Evolutionary conservation across 2,329 filamentous ascomycete genomes (phyloP).

Genomic region (Botrytis squamosa): DNA sequence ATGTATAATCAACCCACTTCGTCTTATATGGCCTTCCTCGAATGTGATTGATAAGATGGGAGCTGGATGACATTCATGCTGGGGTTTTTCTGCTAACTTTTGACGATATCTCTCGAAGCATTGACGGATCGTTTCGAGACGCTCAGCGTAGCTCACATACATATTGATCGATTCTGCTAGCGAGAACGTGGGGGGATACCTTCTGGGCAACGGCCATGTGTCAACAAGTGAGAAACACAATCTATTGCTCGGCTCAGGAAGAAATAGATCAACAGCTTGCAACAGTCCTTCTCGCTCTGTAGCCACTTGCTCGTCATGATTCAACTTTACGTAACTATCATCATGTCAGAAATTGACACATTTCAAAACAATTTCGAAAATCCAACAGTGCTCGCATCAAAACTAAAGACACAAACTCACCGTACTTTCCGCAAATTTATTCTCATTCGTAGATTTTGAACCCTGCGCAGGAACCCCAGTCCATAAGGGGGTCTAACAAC

Average conservation of each 20-base stretch:
- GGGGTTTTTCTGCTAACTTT: neutral
- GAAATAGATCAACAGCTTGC: neutral
- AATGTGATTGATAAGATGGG: neutral
- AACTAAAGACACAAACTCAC: neutral
- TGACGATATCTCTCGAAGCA: neutral
- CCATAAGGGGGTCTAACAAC: too few species aligned
- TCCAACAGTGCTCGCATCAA: neutral
- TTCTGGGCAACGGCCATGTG: neutral
- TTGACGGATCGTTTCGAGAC: neutral
- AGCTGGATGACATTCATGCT: neutral
- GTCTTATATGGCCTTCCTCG: neutral
- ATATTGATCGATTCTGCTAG: too few species aligned
- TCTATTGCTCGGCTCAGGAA: too few species aligned
- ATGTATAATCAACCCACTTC: neutral
- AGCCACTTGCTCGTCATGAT: too few species aligned
- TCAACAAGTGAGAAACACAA: neutral
- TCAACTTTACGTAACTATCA: too few species aligned
- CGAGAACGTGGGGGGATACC: too few species aligned
- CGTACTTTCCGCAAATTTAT: neutral
- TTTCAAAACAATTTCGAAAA: neutral
- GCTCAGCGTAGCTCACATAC: neutral
- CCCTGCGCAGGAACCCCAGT: neutral
- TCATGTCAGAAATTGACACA: neutral
- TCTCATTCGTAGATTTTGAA: neutral
- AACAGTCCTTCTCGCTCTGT: fast-evolving